Percentiles rank a stretch among this genome's conserved stretches.
Conservation (phyloP, 2,329 filamentous ascomycete species). For the Aspergillus luchuensis region DNA sequence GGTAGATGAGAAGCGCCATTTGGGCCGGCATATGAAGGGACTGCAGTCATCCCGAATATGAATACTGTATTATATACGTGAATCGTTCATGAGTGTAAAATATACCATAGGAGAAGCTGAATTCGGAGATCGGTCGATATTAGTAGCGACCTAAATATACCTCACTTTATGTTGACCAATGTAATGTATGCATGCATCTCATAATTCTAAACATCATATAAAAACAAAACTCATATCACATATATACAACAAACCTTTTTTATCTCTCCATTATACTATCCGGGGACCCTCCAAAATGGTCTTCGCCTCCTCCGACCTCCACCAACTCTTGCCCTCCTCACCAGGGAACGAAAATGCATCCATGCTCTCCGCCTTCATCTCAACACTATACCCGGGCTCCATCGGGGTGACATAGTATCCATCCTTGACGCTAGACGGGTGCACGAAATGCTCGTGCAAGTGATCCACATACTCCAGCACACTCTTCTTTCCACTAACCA, state of each 20-base stretch:
- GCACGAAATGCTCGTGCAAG: conserved; percentile 87
- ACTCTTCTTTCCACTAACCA: conserved; percentile 76
- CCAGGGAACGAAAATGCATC: conserved; percentile 76
- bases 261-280: conserved; percentile 24
- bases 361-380: conserved; percentile 92
- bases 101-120: no score
- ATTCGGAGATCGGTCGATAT: no score
- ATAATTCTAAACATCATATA: neutral
- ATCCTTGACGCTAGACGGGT: conserved; percentile 76
- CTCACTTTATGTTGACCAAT: neutral
- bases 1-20: conserved; percentile 16
- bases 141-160: neutral
- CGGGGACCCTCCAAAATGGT: conserved; percentile 64
- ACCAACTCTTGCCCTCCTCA: conserved; percentile 78
- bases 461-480: conserved; percentile 92
- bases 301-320: conserved; percentile 78
- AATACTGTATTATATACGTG: no score
- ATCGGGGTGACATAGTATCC: conserved; percentile 86
- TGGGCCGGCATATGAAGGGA: no score
- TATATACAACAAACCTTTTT: neutral
- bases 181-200: neutral
- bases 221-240: conserved; percentile 7
- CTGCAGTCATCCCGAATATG: no score
- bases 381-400: conserved; percentile 83
- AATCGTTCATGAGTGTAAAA: no score